A percentile compares a stretch with the other conserved stretches of the same genome.
These are phyloP conservation scores for Dictyophora rubrovolvata DNA, from an alignment of 768 basidiomycete genomes.

Conservation along the genomic window DNA sequence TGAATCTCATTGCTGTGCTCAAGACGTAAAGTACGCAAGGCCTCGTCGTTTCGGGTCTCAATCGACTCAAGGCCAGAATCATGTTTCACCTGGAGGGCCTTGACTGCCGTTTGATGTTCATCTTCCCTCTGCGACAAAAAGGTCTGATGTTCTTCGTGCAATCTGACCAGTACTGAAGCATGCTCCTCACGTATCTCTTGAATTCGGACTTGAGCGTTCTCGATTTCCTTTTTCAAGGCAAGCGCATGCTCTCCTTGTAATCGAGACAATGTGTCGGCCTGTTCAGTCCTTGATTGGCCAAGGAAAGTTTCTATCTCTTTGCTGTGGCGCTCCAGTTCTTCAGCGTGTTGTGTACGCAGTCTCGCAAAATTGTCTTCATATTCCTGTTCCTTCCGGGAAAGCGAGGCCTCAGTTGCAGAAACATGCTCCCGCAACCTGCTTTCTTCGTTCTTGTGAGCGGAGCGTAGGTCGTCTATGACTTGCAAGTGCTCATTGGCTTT, in stretches of 20 bases:
- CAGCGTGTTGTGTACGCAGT: constrained; percentile 43
- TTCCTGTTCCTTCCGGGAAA: constrained; percentile 34
- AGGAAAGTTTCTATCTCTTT: constrained; percentile 46
- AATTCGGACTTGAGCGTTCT: constrained; percentile 43
- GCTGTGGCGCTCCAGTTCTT: constrained; percentile 40
- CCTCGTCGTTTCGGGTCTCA: constrained; percentile 67
- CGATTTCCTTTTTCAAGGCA: constrained; percentile 49
- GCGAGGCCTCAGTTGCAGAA: constrained; percentile 26
- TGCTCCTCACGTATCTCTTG: constrained; percentile 73
- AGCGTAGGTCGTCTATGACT: constrained; percentile 36
- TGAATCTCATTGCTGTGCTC: constrained; percentile 51
- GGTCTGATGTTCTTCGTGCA: constrained; percentile 62
- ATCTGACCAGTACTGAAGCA: constrained; percentile 68
- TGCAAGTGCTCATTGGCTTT: constrained; percentile 34
- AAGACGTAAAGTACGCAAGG: constrained; percentile 64
- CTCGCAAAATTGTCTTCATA: constrained; percentile 53
- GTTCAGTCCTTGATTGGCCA: constrained; percentile 39
- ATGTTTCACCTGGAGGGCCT: constrained; percentile 69
- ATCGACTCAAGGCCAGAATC: constrained; percentile 59
- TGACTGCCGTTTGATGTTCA: constrained; percentile 52
- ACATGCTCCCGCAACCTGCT: constrained; percentile 35
- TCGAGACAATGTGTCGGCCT: constrained; percentile 41
- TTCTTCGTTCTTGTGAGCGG: constrained; percentile 35
- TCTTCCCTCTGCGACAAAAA: constrained; percentile 50
- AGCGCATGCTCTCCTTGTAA: constrained; percentile 44